Evolutionary conservation across 148 eudicot species (phyloP), one percentile per base, ranked within the genome.

Genomic region (Suaeda aralocaspica): DNA sequence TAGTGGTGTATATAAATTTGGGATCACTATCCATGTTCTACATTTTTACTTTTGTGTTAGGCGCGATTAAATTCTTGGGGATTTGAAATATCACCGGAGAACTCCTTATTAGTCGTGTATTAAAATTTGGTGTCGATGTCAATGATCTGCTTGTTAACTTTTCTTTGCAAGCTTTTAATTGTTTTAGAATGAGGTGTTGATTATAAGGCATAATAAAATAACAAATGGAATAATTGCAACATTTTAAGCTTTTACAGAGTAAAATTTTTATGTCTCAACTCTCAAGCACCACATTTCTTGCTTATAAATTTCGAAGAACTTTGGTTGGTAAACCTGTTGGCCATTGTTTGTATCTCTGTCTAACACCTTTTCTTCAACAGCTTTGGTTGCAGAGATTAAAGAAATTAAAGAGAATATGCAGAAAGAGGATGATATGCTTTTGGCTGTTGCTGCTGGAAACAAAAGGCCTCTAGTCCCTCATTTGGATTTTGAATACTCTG

Each of bases 351-450:
- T 63, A 58, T 57, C 44, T 62, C 70, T n/a, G n/a, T n/a, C 63
- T 80, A 34, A 77, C 34, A 56, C 21, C 33, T 41, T 65, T 50
- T 53, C 51, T 25, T 25, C 73, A 42, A 71, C 92, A 94, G 97
- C 92, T 59, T 83, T 91, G 73, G 89, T 91, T 58, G 75, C 89
- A 1, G 97, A 94, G 81, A 89, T 91, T 49, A 94, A 81, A 80
- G 97, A 91, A 75, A 78, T 84, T 11, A 89, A 94, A 85, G 96
- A 87, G 72, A 84, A 81, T 66, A 78, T 68, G 69, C 87, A 84
- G 80, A 83, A 84, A 74, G 96, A 87, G 76, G 96, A 90, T 79
- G 85, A 77, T 68, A 75, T 84, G 74, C 83, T 93, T 70, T 84
- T 87, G 61, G 84, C 84, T 41, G 84, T 90, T 69, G 86, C 89